phyloP scores from a whole-genome alignment of 192 early-diverging fungal species.

The Lobulomyces angularis region DNA sequence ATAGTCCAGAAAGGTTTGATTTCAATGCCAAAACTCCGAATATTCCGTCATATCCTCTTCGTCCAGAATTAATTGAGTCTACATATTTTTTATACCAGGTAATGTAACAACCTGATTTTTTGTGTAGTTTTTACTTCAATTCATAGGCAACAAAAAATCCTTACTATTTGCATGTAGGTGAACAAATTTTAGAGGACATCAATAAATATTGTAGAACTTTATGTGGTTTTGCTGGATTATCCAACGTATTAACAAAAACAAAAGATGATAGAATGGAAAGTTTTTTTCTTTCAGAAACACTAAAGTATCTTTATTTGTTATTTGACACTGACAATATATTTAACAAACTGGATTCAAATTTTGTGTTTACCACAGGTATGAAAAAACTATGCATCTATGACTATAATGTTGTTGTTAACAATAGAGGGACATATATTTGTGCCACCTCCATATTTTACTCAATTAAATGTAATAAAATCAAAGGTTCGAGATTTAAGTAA shows the following conservation, averaged over 20 bases:
- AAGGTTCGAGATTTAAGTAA: too few species aligned
- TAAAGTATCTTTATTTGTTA: conserved; percentile 94
- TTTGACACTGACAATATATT: conserved; percentile 74
- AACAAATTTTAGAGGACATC: conserved; percentile 71
- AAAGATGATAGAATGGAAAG: conserved; percentile 88
- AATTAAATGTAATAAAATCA: too few species aligned
- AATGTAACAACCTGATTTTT: conserved; percentile 2
- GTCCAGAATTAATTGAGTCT: conserved; percentile 90
- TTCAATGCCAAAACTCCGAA: conserved; percentile 48
- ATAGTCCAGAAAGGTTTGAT: conserved; percentile 87
- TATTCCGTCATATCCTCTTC: conserved; percentile 65
- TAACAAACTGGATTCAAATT: conserved; percentile 58
- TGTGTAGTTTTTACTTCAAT: neutral
- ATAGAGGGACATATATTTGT: too few species aligned
- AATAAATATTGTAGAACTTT: conserved; percentile 48
- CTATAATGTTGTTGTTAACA: too few species aligned
- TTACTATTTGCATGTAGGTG: conserved; percentile 82
- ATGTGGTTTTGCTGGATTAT: conserved; percentile 73
- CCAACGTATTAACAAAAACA: conserved; percentile 44
- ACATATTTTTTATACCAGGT: conserved; percentile 78
- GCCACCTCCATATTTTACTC: too few species aligned
- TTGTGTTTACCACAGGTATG: conserved; percentile 77
- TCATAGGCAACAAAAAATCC: conserved; percentile 70
- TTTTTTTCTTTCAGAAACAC: conserved; percentile 84
- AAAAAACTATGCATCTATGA: too few species aligned